Percentiles rank a stretch among this genome's conserved stretches.
phyloP scores from a whole-genome alignment of 805 yeast species.

The Kodamaea restingae region DNA sequence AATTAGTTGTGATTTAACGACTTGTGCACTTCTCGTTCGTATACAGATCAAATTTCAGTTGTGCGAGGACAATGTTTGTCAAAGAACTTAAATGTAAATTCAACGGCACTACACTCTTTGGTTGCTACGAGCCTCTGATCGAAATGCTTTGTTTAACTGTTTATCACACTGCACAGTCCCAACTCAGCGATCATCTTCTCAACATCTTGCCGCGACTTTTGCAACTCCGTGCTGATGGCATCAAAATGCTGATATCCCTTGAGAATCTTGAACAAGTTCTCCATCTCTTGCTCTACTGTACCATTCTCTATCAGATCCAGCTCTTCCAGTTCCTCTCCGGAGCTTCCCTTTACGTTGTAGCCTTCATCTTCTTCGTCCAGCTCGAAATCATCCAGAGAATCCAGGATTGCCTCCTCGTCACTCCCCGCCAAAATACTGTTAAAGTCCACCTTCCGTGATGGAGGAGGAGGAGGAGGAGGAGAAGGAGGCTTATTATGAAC shows the following conservation, averaged over 20 bases:
- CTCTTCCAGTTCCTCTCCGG: slow-evolving; percentile 8
- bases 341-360: slow-evolving; percentile 9
- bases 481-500: not conserved
- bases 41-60: too few species aligned
- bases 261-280: slow-evolving; percentile 41
- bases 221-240: slow-evolving; percentile 66
- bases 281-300: slow-evolving; percentile 23
- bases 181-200: slow-evolving; percentile 41
- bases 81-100: too few species aligned
- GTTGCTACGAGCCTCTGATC: too few species aligned
- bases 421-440: slow-evolving; percentile 14
- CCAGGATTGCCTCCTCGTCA: slow-evolving; percentile 7
- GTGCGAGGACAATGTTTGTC: too few species aligned
- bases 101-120: too few species aligned
- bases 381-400: not conserved
- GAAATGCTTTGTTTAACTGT: too few species aligned
- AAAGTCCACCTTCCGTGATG: slow-evolving; percentile 33
- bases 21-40: too few species aligned
- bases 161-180: slow-evolving; percentile 35
- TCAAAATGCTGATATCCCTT: slow-evolving; percentile 56
- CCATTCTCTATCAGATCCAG: slow-evolving; percentile 14
- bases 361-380: slow-evolving; percentile 12
- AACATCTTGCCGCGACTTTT: slow-evolving; percentile 51
- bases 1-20: too few species aligned
- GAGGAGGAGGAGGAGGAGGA: not conserved